Conservation (phyloP, 2,329 filamentous ascomycete genomes). For the Chlorencoelia australis region DNA sequence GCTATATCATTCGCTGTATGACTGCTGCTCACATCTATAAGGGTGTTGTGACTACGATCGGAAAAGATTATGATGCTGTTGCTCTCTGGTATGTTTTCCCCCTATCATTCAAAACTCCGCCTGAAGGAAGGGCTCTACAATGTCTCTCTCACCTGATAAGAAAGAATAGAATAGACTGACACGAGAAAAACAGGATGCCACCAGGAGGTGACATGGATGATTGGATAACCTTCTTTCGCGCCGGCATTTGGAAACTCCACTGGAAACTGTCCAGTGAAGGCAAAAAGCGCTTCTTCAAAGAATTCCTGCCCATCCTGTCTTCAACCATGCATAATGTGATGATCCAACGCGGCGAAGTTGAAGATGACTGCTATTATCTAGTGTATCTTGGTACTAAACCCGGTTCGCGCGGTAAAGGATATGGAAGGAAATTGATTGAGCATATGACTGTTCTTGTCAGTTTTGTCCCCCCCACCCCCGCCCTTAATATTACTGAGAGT, state of each 20-base stretch:
- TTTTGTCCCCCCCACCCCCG: slow-evolving; percentile 7
- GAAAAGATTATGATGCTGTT: slow-evolving; percentile 66
- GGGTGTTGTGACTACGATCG: slow-evolving; percentile 65
- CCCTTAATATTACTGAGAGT: neutral
- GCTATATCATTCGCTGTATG: slow-evolving; percentile 68
- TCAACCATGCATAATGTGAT: slow-evolving; percentile 61
- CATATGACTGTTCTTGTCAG: slow-evolving; percentile 54
- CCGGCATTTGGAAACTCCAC: slow-evolving; percentile 67
- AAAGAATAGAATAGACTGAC: too few species aligned
- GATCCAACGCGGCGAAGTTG: slow-evolving; percentile 53
- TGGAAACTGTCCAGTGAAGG: slow-evolving; percentile 67
- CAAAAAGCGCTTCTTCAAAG: slow-evolving; percentile 62
- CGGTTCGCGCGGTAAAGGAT: slow-evolving; percentile 59
- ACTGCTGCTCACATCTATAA: slow-evolving; percentile 65
- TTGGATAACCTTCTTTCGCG: slow-evolving; percentile 60
- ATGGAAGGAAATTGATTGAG: slow-evolving; percentile 60
- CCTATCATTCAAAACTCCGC: neutral
- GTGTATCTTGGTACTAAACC: slow-evolving; percentile 74
- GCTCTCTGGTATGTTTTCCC: slow-evolving; percentile 58
- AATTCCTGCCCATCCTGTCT: slow-evolving; percentile 67
- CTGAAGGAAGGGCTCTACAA: neutral
- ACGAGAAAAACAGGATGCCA: slow-evolving; percentile 50
- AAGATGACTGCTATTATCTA: slow-evolving; percentile 66
- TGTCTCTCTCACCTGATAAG: too few species aligned
- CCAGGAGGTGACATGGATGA: slow-evolving; percentile 66